A percentile compares a stretch with the other conserved stretches of the same genome.
Evolutionary conservation across 768 basidiomycete species (phyloP).

Genomic region (Asterophora parasitica): DNA sequence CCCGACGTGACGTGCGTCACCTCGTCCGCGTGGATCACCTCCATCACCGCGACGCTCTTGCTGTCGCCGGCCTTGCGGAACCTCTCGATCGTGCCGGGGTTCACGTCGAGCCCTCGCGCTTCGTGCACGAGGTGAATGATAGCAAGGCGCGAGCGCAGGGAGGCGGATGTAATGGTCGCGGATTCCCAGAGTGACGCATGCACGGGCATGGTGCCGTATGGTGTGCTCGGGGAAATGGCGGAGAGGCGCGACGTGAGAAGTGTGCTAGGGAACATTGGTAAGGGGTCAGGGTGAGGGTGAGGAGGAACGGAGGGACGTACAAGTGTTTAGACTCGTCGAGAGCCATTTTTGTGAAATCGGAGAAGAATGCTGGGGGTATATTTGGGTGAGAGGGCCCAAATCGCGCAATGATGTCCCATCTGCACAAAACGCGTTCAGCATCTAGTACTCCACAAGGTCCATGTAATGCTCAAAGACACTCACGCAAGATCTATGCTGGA

Average conservation of each 20-base stretch:
- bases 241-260: conserved; percentile 59
- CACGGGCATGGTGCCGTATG: conserved; percentile 70
- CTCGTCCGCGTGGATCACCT: conserved; percentile 77
- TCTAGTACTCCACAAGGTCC: background rate
- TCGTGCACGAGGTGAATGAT: conserved; percentile 87
- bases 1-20: conserved; percentile 80
- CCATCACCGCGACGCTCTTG: conserved; percentile 63
- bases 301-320: conserved; percentile 23
- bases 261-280: conserved; percentile 27
- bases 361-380: conserved; percentile 71
- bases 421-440: conserved; percentile 18
- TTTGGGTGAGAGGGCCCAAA: conserved; percentile 58
- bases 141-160: conserved; percentile 66
- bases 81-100: conserved; percentile 72
- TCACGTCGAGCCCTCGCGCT: conserved; percentile 79
- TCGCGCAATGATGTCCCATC: conserved; percentile 82
- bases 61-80: conserved; percentile 62
- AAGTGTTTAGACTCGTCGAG: conserved; percentile 87
- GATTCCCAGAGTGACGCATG: conserved; percentile 82
- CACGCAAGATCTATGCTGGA: conserved; percentile 69
- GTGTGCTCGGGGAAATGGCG: conserved; percentile 57
- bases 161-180: conserved; percentile 60
- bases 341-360: conserved; percentile 80
- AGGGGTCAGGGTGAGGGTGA: background rate
- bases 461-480: conserved; percentile 20